Base-by-base conservation (phyloP, 495 filamentous ascomycete genomes). In the Hyaloscypha bicolor region DNA sequence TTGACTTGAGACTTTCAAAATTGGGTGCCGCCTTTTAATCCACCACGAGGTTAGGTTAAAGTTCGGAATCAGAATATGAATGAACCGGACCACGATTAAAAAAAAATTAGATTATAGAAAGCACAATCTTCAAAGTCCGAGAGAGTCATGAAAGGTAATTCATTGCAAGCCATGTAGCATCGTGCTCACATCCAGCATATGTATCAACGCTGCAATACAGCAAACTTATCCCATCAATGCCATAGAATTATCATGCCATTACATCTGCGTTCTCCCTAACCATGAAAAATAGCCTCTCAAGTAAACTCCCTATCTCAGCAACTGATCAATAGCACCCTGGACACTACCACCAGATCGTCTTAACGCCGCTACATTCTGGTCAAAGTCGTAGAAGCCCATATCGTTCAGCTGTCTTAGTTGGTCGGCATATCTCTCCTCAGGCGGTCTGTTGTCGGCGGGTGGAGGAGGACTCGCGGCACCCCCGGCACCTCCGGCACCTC, bases 341-440 rank as follows among this genome's bases (percentile, higher is more conserved):
- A 98, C 95, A 76, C 92, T 97, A 8, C 96, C 96, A 0, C 96
- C 96, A 64, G 91, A 88, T 69, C 93, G 85, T 78, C 95, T 86
- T 76, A 99, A 79, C 21, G 96, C 96, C 70, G 89, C 86, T 45
- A 99, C 86, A 69, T 99, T 99, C 73, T 90, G 77, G 63, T 98
- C 94, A 74, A 98, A 98, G 70, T 99, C 95, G 75, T 87, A 96
- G 77, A 99, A 98, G 5, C 96, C 96, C 96, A 99, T 99, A 62
- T 98, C 95, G 75, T 99, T 98, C 69, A 99, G 79, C 75, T 97
- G 94, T 56, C 93, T 83, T 57, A 99, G 80, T 75, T 99, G 96
- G 16, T 91, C 88, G 8, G 90, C 93, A 69, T 96, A 99, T 69
- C 91, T 82, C 74, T 97, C 96, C 82, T 98, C 96, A 0, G 94